Base-by-base conservation (phyloP, 192 early-diverging fungal genomes). In the Helicostylum pulchrum region DNA sequence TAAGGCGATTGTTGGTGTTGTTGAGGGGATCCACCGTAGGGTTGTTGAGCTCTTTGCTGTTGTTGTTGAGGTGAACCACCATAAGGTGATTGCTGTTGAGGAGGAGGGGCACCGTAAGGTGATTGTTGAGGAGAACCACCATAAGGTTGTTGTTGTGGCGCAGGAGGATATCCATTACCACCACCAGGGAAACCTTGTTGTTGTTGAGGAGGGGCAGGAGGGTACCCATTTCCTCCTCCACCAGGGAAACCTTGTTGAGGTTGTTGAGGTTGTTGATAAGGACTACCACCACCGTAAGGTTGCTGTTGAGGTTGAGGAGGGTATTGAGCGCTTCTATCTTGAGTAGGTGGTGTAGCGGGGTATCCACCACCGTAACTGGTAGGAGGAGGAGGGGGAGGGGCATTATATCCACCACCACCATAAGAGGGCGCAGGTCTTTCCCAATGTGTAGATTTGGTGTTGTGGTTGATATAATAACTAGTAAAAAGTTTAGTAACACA, bases 401-500 rank as follows among this genome's bases (percentile, higher is more conserved):
- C 7, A 32, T 10, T 34, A 26, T 46, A 60, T 23, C 57, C 57
- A 14, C 48, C 46, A 10, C 57, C 57, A 14, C 48, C 46, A 10
- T 56, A 65, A 32, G 65, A 23, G 21, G 65, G 65, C 23, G 65
- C 65, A 20, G 71, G 71, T 39, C 66, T 51, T 39, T 73, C 71
- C 71, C 71, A 73, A 19, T 59, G 62, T 14, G 71, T 73, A 15
- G 31, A 47, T 55, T 59, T 52, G 20, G 54, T 62, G 6, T 64
- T 66, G 15, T 67, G 71, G 15, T 73, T 53, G 26, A 73, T 67
- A 36, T 62, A 73, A 31, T 67, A 73, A 31, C 67, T 69, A 63
- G 11, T 65, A 14, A 4, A 14, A 21, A 2, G 20, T 39, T 11
- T 4, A 20, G 6, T 58, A 9, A 17, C 15, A n/a, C 9, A 20